Percentiles rank a stretch among this genome's conserved stretches.
Evolutionary conservation across 345 rosid species (phyloP).

Genomic region (Combretum micranthum): DNA sequence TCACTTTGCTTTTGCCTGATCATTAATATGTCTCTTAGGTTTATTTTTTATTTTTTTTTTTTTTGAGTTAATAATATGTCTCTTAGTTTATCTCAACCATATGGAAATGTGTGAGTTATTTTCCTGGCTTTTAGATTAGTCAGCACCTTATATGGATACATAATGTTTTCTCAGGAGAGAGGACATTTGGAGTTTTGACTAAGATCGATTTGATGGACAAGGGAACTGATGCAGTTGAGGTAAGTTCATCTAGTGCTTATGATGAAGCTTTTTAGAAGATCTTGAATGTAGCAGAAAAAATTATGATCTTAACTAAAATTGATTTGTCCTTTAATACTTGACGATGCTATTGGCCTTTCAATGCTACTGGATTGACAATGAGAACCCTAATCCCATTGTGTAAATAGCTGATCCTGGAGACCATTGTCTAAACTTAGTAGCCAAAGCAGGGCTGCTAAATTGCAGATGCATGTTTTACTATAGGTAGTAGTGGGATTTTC

Average conservation of each 20-base stretch:
- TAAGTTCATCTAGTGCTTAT: constrained; percentile 33
- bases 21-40: background rate
- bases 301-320: no score
- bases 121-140: background rate
- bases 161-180: constrained; percentile 59
- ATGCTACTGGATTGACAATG: no score
- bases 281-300: background rate
- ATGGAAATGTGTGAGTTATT: background rate
- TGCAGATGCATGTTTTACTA: no score
- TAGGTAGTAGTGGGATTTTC: no score
- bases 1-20: no score
- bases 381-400: no score
- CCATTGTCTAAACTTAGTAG: no score
- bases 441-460: no score
- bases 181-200: constrained; percentile 95
- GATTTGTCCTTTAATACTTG: no score
- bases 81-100: background rate
- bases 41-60: background rate
- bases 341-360: no score
- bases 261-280: background rate
- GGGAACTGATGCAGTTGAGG: constrained; percentile 98
- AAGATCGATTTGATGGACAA: constrained; percentile 99
- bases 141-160: background rate
- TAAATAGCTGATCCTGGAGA: no score
- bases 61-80: background rate